These are phyloP conservation scores for Fusarium algeriense DNA, from an alignment of 2,329 filamentous ascomycete genomes.

Conservation along the genomic window DNA sequence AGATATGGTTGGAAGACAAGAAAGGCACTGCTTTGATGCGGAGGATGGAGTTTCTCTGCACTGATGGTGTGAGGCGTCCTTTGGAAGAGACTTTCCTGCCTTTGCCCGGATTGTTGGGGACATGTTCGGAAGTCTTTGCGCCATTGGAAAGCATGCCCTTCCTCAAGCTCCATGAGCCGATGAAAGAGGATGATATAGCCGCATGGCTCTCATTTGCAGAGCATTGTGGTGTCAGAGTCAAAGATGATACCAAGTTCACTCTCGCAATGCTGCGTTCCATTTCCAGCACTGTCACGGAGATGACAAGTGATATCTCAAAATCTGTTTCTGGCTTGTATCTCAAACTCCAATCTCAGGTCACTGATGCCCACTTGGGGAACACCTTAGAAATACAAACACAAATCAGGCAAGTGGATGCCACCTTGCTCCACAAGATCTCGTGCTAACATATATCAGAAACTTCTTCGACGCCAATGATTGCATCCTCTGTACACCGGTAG, in stretches of 20 bases:
- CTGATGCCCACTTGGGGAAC: background rate
- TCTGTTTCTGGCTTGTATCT: background rate
- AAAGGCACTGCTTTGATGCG: background rate
- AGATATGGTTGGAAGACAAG: background rate
- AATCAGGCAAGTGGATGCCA: background rate
- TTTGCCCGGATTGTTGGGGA: background rate
- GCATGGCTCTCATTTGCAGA: background rate
- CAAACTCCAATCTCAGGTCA: background rate
- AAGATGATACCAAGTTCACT: background rate
- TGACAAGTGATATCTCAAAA: background rate
- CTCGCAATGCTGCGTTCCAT: background rate
- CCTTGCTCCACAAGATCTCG: no score
- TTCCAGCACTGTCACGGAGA: background rate
- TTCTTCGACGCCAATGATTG: background rate
- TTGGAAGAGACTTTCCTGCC: background rate
- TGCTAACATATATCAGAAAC: background rate
- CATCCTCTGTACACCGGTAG: background rate
- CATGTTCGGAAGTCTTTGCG: background rate
- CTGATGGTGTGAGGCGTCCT: background rate
- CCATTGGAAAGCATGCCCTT: background rate
- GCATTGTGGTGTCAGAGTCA: background rate
- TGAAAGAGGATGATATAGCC: background rate
- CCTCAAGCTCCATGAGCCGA: background rate
- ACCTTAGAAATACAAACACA: fast-evolving
- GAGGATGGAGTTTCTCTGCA: background rate